Evolutionary conservation across 1,284 basidiomycete species (phyloP), one percentile per base, ranked within the genome.

Genomic region (Rhodotorula sp.): DNA sequence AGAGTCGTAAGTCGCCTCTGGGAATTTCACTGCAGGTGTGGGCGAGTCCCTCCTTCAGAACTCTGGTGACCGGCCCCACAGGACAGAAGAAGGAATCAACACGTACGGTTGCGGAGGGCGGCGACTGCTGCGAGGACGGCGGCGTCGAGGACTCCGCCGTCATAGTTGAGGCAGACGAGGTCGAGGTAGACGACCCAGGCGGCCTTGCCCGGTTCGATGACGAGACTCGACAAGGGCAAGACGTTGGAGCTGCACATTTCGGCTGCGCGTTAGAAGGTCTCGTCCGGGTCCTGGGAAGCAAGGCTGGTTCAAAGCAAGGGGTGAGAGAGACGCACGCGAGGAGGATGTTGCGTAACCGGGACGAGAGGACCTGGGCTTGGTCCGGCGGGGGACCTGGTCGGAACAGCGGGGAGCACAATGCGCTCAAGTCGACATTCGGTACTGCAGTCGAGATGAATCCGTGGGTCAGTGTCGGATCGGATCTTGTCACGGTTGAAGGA

Each of bases 161-260:
- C 95, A 78, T 94, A 95, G 82, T 95, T 97, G 77, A 99, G 90
- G 81, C 94, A 97, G 7, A 90, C 91, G 45, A 93, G 87, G 75
- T 99, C 95, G 74, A 98, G 85, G 80, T 97, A 97, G 23, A 99
- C 84, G 34, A 90, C 89, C 93, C 94, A 99, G 0, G 85, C 93
- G 0, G 92, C 85, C 80, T 90, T 91, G 5, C 87, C 88, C 0
- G 87, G 86, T 26, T 90, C 85, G 64, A 99, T 97, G 78, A 89
- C 89, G 2, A 99, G 85, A 1, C 88, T 87, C 0, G 84, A 80
- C 1, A 88, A 85, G 0, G 90, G 83, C 0, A 99, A 73, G 7
- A 89, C 81, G 28, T 85, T 84, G 6, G 91, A 89, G 34, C 92
- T 94, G 75, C 2, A 48, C 45, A 21, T 45, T 28, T 26, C 34